A percentile compares a stretch with the other conserved stretches of the same genome.
These are phyloP conservation scores for Martiniozyma abietophila DNA, from an alignment of 805 yeast genomes.

Conservation along the genomic window DNA sequence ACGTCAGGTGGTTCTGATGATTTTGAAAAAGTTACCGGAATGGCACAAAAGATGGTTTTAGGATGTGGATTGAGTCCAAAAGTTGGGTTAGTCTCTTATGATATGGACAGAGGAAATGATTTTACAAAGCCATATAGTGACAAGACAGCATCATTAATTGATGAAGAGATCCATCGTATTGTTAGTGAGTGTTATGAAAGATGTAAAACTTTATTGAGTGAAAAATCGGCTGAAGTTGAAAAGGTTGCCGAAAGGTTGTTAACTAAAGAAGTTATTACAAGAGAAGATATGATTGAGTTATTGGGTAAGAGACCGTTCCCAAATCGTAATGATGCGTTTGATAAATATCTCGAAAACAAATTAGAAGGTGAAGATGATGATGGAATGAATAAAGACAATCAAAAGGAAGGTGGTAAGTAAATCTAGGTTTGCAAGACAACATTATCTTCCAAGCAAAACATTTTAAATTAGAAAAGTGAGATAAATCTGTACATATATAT, in stretches of 20 bases:
- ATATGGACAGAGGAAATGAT: conserved; percentile 40
- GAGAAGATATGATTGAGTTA: conserved; percentile 70
- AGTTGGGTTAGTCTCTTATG: conserved; percentile 53
- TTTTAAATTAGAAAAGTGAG: no score
- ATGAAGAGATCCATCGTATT: conserved; percentile 57
- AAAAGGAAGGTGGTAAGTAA: conserved; percentile 2
- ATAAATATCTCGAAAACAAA: conserved; percentile 57
- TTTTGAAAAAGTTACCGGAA: conserved; percentile 80
- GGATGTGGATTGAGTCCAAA: conserved; percentile 80
- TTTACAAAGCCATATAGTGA: conserved; percentile 63
- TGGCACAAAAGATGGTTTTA: conserved; percentile 86
- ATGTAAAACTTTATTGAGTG: conserved; percentile 47
- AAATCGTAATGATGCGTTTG: conserved; percentile 80
- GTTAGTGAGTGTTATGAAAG: conserved; percentile 55
- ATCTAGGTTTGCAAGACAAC: no score
- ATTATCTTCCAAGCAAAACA: no score
- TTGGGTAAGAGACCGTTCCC: conserved; percentile 74
- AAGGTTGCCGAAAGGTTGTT: conserved; percentile 67
- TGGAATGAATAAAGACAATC: background rate
- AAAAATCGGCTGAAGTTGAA: conserved; percentile 52
- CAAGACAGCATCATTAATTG: conserved; percentile 58
- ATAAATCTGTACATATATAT: conserved; percentile 1
- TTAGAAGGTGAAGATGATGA: conserved; percentile 8
- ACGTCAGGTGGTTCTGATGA: conserved; percentile 92
- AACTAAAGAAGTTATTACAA: conserved; percentile 66